Conservation (phyloP, 2,329 filamentous ascomycete species). For the Botryotinia narcissicola region DNA sequence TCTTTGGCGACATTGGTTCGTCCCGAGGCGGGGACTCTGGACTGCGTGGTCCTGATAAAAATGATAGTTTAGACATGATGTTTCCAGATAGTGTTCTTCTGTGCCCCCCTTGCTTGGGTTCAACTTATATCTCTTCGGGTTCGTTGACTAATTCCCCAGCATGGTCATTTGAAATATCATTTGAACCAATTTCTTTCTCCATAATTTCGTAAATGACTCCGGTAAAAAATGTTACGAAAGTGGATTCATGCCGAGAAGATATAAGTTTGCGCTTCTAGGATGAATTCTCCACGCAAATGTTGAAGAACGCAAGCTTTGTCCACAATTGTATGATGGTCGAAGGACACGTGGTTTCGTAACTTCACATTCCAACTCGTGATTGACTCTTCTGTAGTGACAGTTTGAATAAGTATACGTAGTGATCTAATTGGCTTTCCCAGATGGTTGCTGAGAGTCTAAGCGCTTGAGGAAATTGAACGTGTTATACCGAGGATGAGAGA, state of each 20-base stretch:
- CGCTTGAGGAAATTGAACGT: neutral
- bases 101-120: conserved; percentile 44
- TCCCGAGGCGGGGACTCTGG: conserved; percentile 37
- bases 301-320: neutral
- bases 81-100: conserved; percentile 46
- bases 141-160: conserved; percentile 5
- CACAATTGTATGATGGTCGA: neutral
- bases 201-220: neutral
- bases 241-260: neutral
- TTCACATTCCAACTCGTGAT: neutral
- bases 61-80: conserved; percentile 67
- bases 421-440: neutral
- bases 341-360: conserved; percentile 7
- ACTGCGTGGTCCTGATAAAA: conserved; percentile 47
- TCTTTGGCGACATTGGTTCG: conserved; percentile 35
- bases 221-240: neutral
- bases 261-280: neutral
- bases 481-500: neutral
- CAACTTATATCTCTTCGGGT: conserved; percentile 18
- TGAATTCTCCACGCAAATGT: neutral
- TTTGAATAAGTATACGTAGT: neutral
- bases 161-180: neutral
- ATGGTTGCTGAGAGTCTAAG: neutral
- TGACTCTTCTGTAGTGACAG: neutral
- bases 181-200: neutral